Evolutionary conservation across 2,329 filamentous ascomycete genomes (phyloP).

Genomic region (Cordyceps cicadae): DNA sequence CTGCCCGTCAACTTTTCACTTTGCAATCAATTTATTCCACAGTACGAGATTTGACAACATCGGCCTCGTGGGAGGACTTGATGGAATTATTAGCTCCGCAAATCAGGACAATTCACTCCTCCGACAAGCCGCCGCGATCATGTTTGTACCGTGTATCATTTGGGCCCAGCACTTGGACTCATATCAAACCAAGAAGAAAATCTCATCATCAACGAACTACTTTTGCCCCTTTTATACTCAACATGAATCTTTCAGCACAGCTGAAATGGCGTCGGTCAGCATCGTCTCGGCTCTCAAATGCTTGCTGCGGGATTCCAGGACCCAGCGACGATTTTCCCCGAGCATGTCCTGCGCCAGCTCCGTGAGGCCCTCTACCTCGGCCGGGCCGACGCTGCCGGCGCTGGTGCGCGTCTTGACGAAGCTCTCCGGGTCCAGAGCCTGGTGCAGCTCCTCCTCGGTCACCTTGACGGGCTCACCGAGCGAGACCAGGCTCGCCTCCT

Average conservation of each 20-base stretch:
- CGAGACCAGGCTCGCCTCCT: slow-evolving; percentile 5
- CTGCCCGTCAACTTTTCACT: slow-evolving; percentile 20
- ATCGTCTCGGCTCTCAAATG: neutral
- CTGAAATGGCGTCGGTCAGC: neutral
- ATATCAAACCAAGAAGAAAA: too few species aligned
- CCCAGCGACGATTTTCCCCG: slow-evolving; percentile 2
- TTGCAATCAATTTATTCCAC: slow-evolving; percentile 18
- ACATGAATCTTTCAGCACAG: neutral
- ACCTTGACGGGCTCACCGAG: slow-evolving; percentile 1
- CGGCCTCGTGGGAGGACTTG: slow-evolving; percentile 17
- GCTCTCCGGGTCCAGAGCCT: slow-evolving; percentile 8
- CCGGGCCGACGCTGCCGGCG: slow-evolving; percentile 8
- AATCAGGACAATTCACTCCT: slow-evolving; percentile 20
- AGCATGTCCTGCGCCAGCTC: slow-evolving; percentile 3
- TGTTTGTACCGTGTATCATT: too few species aligned
- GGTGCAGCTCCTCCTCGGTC: slow-evolving; percentile 2
- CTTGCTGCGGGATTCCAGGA: neutral
- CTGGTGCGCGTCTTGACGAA: slow-evolving; percentile 9
- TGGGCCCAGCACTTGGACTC: too few species aligned
- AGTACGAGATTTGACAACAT: slow-evolving; percentile 19
- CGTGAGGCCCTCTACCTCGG: neutral
- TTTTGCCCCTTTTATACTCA: neutral
- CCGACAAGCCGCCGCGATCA: too few species aligned
- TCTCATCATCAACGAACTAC: too few species aligned
- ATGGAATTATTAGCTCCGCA: slow-evolving; percentile 25